Evolutionary conservation across 345 rosid genomes (phyloP).

Genomic region (Xanthoceras sorbifolium): DNA sequence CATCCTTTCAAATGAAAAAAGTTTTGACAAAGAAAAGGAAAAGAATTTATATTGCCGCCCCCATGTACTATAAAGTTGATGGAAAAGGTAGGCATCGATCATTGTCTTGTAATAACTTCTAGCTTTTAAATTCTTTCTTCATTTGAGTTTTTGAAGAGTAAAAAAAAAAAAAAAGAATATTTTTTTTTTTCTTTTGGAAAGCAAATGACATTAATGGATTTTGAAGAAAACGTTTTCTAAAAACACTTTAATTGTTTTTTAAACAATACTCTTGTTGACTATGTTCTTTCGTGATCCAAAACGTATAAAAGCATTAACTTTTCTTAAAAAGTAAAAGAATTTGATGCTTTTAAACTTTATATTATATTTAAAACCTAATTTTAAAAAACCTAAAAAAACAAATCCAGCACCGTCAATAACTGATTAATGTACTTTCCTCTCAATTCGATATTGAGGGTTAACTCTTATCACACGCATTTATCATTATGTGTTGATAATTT

Average conservation of each 20-base stretch:
- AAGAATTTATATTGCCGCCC: not conserved
- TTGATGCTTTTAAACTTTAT: no score
- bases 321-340: no score
- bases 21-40: not conserved
- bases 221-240: not conserved
- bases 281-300: not conserved
- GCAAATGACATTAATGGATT: not conserved
- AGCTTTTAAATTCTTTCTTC: not conserved
- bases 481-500: no score
- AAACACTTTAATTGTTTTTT: no score
- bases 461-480: no score
- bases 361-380: no score
- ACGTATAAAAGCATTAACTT: no score
- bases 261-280: not conserved
- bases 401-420: no score
- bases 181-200: not conserved
- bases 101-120: not conserved
- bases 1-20: not conserved
- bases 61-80: not conserved
- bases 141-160: not conserved
- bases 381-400: no score
- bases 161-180: not conserved
- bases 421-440: no score
- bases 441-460: no score
- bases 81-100: not conserved